Percentiles rank a stretch among this genome's conserved stretches.
These are phyloP conservation scores for Alternaria triticina DNA, from an alignment of 2,329 filamentous ascomycete species.

Conservation along the genomic window DNA sequence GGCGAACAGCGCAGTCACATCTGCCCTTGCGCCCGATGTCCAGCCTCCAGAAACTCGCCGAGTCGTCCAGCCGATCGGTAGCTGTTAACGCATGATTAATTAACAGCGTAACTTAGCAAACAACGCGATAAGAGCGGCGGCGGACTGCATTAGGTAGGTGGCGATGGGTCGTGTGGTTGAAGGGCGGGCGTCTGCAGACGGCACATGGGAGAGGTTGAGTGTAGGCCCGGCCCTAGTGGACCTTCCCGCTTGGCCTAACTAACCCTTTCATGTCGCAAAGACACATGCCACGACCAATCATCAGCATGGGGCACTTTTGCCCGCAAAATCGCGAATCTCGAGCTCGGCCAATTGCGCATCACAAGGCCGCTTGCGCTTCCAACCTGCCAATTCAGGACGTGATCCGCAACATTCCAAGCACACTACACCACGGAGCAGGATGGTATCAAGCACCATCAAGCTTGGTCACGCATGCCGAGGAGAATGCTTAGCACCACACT, in stretches of 20 bases:
- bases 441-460: constrained; percentile 18
- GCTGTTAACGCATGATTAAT: not conserved
- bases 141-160: constrained; percentile 29
- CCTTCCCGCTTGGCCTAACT: constrained; percentile 1
- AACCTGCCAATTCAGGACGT: constrained; percentile 21
- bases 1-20: not conserved
- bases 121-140: not conserved
- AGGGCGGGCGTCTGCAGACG: not conserved
- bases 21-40: not conserved
- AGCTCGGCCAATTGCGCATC: constrained; percentile 8
- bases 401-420: not conserved
- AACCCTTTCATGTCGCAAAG: not conserved
- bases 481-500: constrained; percentile 9
- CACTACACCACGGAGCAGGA: not conserved
- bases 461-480: constrained; percentile 13
- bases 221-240: constrained; percentile 7
- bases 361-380: constrained; percentile 4
- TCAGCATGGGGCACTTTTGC: not conserved
- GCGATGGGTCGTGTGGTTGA: constrained; percentile 9
- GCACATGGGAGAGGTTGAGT: not conserved
- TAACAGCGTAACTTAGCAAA: not conserved
- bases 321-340: not conserved
- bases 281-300: not conserved
- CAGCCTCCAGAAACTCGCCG: not conserved
- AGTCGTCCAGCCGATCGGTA: not conserved